Base-by-base conservation (phyloP, 768 basidiomycete species). In the Phaeotremella skinneri region DNA sequence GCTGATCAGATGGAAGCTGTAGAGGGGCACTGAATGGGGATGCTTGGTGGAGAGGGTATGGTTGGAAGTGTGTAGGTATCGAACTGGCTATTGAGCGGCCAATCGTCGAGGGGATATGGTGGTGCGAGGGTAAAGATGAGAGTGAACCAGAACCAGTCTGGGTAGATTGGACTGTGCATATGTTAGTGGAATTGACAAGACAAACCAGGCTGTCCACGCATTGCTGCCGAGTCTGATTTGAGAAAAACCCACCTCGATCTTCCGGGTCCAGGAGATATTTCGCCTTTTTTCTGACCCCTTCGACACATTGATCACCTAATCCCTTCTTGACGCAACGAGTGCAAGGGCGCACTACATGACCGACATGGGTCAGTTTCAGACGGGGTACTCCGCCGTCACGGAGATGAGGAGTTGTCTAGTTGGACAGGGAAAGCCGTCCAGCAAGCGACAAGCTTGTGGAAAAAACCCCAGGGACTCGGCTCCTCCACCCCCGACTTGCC, bases 221-320 rank as follows among this genome's bases (percentile, higher is more conserved):
- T n/a, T n/a, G n/a, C n/a, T n/a, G n/a, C n/a, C n/a, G n/a, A n/a
- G n/a, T n/a, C n/a, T n/a, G n/a, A n/a, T n/a, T n/a, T n/a, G n/a
- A n/a, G n/a, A n/a, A n/a, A n/a, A n/a, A n/a, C n/a, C n/a, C 74
- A 90, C 91, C 88, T 56, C 93, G 85, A 75, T 98, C 93, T 47
- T 90, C 89, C 41, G 93, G 90, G 76, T 94, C 91, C 56, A 94
- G 81, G 16, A 99, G 84, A 77, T 98, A 99, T 73, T 98, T 97
- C 9, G 96, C 94, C 79, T 97, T 97, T 79, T 99, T 99, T 69
- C 96, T 85, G 63, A 89, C 88, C 1, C 96, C 96, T 73, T 99
- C 96, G 17, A 88, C 86, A 71, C 96, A 99, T 54, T 85, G 86
- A 53, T 84, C 83, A 1, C 86, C 88, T 68, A 93, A 87, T 25